phyloP scores from a whole-genome alignment of 2,329 filamentous ascomycete genomes.

The Pseudogymnoascus sp. region DNA sequence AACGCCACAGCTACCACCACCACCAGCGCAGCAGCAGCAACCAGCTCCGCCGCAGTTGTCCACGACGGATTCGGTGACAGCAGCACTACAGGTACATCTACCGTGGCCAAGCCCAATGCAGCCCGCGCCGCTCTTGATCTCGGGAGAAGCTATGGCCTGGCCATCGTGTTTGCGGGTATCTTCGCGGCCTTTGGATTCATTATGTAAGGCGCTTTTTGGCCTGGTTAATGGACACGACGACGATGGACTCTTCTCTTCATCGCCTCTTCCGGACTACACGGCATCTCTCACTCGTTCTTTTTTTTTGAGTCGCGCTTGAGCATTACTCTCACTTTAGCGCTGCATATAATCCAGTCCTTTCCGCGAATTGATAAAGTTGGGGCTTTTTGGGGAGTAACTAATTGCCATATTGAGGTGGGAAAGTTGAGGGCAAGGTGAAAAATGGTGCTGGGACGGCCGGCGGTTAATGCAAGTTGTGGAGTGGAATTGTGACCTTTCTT shows the following conservation, averaged over 20 bases:
- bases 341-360: slow-evolving; percentile 5
- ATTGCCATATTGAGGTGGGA: neutral
- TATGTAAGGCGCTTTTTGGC: slow-evolving; percentile 31
- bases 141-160: slow-evolving; percentile 48
- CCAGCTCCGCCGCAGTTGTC: slow-evolving; percentile 28
- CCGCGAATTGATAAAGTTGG: neutral
- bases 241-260: neutral
- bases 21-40: slow-evolving; percentile 34
- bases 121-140: slow-evolving; percentile 39
- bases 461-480: neutral
- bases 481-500: neutral
- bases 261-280: neutral
- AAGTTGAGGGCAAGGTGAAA: neutral
- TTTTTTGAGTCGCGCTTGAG: neutral
- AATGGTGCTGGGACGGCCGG: neutral
- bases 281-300: neutral
- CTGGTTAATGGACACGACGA: neutral
- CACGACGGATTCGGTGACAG: slow-evolving; percentile 37
- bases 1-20: slow-evolving; percentile 47
- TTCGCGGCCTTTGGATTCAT: slow-evolving; percentile 50
- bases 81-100: slow-evolving; percentile 13
- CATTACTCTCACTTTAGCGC: slow-evolving; percentile 6
- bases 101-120: slow-evolving; percentile 17
- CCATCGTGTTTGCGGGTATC: slow-evolving; percentile 44
- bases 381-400: neutral